Percentiles rank a stretch among this genome's conserved stretches.
phyloP scores from a whole-genome alignment of 2,329 filamentous ascomycete genomes.

The Pseudogymnoascus sp. region DNA sequence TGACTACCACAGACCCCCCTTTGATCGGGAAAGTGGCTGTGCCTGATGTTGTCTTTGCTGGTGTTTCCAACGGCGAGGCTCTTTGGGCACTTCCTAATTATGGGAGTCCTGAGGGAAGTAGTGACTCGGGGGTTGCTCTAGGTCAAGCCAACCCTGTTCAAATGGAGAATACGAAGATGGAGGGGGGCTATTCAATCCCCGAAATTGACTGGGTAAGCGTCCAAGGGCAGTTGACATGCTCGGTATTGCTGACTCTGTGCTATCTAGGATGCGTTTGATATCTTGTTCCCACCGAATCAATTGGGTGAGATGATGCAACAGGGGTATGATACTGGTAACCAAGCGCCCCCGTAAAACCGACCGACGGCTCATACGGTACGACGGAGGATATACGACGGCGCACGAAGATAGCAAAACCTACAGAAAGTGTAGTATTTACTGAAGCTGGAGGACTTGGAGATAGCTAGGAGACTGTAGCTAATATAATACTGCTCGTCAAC shows the following conservation, averaged over 20 bases:
- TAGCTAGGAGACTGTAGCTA: not conserved
- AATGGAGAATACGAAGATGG: slow-evolving; percentile 10
- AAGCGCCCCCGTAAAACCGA: not conserved
- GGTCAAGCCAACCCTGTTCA: slow-evolving; percentile 11
- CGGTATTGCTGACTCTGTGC: not conserved
- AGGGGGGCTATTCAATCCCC: slow-evolving; percentile 34
- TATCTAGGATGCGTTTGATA: slow-evolving; percentile 25
- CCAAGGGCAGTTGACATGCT: not conserved
- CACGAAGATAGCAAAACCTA: not conserved
- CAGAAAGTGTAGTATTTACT: not conserved
- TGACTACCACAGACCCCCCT: not conserved
- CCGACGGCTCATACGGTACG: not conserved
- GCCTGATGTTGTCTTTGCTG: slow-evolving; percentile 32
- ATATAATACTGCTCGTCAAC: not conserved
- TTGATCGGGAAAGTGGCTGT: slow-evolving; percentile 12
- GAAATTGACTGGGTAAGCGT: slow-evolving; percentile 59
- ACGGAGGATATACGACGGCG: not conserved
- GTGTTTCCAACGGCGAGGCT: slow-evolving; percentile 40
- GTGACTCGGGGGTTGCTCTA: slow-evolving; percentile 32
- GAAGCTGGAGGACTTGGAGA: not conserved
- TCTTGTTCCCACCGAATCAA: slow-evolving; percentile 23
- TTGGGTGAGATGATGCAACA: slow-evolving; percentile 9
- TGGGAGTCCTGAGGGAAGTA: slow-evolving; percentile 36
- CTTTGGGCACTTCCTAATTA: slow-evolving; percentile 35
- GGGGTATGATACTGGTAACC: not conserved